These are phyloP conservation scores for Pythium biforme DNA, from an alignment of 352 stramenopile genomes.

Conservation along the genomic window DNA sequence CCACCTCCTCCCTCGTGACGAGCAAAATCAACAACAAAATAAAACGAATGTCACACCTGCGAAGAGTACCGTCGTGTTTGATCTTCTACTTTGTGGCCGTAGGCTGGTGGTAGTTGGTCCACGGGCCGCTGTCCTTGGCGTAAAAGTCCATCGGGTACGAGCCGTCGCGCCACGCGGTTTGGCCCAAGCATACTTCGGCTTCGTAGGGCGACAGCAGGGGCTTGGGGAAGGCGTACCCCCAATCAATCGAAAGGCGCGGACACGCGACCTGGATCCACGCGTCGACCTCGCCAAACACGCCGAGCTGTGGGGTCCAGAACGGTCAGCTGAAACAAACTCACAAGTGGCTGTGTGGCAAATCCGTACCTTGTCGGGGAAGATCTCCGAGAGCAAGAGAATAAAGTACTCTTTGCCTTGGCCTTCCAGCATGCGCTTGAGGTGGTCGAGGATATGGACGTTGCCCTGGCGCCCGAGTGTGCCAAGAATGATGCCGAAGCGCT, in stretches of 20 bases:
- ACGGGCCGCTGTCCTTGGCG: slow-evolving; percentile 92
- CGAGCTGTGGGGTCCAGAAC: slow-evolving; percentile 54
- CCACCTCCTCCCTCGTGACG: neutral
- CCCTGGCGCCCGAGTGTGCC: slow-evolving; percentile 98
- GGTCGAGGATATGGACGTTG: slow-evolving; percentile 95
- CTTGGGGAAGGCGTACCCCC: slow-evolving; percentile 96
- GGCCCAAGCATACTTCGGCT: slow-evolving; percentile 93
- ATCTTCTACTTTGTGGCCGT: slow-evolving; percentile 31
- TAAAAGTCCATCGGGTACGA: slow-evolving; percentile 99
- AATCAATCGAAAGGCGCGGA: slow-evolving; percentile 98
- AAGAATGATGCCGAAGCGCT: slow-evolving; percentile 96
- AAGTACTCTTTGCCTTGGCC: slow-evolving; percentile 91
- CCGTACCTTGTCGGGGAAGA: slow-evolving; percentile 91
- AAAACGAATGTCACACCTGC: neutral
- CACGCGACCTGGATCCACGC: slow-evolving; percentile 99
- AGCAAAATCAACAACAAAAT: neutral
- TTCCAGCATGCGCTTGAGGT: slow-evolving; percentile 88
- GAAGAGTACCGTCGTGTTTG: neutral
- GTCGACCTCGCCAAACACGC: slow-evolving; percentile 87
- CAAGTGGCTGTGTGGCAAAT: too few species aligned
- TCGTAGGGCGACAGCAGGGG: slow-evolving; percentile 98
- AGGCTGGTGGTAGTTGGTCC: slow-evolving; percentile 95
- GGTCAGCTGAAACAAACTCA: neutral
- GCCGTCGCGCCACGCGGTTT: slow-evolving; percentile 80
- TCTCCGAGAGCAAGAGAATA: slow-evolving; percentile 96